Evolutionary conservation across 2,329 filamentous ascomycete species (phyloP), one percentile per base, ranked within the genome.

Genomic region (Orbilia brochopaga): DNA sequence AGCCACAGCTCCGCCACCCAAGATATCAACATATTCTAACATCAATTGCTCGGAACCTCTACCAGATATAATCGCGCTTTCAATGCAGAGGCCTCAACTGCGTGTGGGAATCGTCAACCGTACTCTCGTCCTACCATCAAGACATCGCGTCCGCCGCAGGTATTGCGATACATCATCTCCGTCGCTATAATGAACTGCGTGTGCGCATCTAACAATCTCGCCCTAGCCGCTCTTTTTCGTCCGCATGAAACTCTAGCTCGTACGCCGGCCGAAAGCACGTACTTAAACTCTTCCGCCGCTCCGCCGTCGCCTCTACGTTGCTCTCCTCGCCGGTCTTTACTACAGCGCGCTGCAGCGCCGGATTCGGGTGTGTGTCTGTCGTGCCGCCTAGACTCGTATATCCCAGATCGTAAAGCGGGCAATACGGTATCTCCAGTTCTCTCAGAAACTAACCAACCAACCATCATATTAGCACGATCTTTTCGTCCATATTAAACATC

Each of bases 311-410:
- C 79, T 23, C 60, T 2, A 75, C 78, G 10, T 78, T 77, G 11
- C 77, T 73, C 17, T 62, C 56, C 75, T 76, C 74, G 21, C 32
- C 35, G 32, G 35, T 15, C 2, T 10, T 48, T 10, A 32, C 27
- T 15, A 50, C 46, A 24, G 75, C 75, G 35, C 76, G 61, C 62
- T 82, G 84, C 76, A 95, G 80, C 37, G 85, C 86, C 8, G 94
- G 94, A 78, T 99, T 99, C 0, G 91, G 92, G 74, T 90, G 85
- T 1, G 94, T 99, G 80, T 99, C 91, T 63, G 87, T 88, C 23
- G 87, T 91, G 1, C 94, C 93, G 19, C 94, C 94, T n/a, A 99
- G 83, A 74, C 90, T 93, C 1, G 94, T 96, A 80, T 94, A 97
- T 8, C 93, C 93, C 75, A 83, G 83, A 78, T 97, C 91, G 79